phyloP scores from a whole-genome alignment of 2,329 filamentous ascomycete genomes.

The Pleurostoma richardsiae region DNA sequence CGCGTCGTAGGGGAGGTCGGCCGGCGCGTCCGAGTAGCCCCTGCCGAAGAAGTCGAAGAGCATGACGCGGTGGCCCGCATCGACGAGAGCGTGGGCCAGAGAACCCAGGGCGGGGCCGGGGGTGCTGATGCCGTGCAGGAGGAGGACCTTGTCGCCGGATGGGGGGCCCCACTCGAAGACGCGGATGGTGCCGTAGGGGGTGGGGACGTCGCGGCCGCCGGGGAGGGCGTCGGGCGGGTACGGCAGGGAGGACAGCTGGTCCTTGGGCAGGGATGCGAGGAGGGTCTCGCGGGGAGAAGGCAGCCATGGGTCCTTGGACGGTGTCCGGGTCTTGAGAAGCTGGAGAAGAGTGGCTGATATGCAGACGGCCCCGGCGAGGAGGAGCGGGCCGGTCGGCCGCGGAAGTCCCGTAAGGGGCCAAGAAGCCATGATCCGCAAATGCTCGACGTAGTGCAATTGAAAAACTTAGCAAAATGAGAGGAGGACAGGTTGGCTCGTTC shows the following conservation, averaged over 20 bases:
- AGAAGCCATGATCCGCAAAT: too few species aligned
- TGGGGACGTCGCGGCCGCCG: constrained; percentile 62
- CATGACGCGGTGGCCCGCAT: constrained; percentile 65
- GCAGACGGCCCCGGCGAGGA: constrained; percentile 1
- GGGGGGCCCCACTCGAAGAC: constrained; percentile 70
- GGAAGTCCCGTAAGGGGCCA: too few species aligned
- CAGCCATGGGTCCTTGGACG: constrained; percentile 2
- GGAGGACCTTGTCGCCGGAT: constrained; percentile 63
- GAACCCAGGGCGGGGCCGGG: constrained; percentile 65
- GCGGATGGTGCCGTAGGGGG: constrained; percentile 29
- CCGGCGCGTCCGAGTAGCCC: constrained; percentile 69
- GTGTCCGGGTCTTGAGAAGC: constrained; percentile 1
- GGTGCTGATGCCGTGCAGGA: constrained; percentile 82
- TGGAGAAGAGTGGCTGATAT: constrained; percentile 3
- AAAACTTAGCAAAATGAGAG: too few species aligned
- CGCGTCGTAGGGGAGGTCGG: constrained; percentile 53
- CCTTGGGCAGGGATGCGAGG: constrained; percentile 26
- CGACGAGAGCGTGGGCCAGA: constrained; percentile 60
- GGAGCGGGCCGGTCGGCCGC: neutral
- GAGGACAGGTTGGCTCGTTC: too few species aligned
- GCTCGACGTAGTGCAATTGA: too few species aligned
- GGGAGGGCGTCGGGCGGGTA: constrained; percentile 70
- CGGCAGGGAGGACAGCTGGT: constrained; percentile 35
- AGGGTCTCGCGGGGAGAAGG: constrained; percentile 22
- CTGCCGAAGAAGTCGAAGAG: constrained; percentile 74